These are phyloP conservation scores for Baorangia bicolor DNA, from an alignment of 768 basidiomycete genomes.

Conservation along the genomic window DNA sequence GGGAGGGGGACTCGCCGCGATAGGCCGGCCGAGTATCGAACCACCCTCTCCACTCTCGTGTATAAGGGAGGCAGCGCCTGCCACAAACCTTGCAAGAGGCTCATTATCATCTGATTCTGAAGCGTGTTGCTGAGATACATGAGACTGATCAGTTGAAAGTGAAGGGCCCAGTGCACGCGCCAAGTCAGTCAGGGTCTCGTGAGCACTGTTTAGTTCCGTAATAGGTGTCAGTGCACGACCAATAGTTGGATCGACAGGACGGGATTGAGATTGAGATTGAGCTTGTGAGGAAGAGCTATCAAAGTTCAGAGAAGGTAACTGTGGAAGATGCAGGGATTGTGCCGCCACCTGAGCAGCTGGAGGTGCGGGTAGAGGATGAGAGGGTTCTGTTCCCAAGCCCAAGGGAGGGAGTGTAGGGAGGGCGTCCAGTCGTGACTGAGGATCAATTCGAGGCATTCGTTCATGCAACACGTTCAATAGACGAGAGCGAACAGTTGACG, in stretches of 20 bases:
- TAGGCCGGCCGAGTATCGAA: conserved; percentile 15
- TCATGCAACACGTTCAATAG: conserved; percentile 62
- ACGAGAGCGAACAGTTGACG: conserved; percentile 62
- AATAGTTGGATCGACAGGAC: conserved; percentile 19
- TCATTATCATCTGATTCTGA: conserved; percentile 30
- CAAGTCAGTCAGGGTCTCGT: conserved; percentile 28
- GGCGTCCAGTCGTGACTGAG: conserved; percentile 6
- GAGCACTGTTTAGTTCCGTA: conserved; percentile 47
- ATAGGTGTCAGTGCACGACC: conserved; percentile 59
- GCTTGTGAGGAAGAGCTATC: conserved; percentile 24
- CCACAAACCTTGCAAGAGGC: conserved; percentile 17
- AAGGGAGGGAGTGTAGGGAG: conserved; percentile 22
- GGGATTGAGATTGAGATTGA: conserved; percentile 11
- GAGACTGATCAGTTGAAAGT: conserved; percentile 17
- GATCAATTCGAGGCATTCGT: conserved; percentile 52
- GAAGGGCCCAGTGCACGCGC: conserved; percentile 14
- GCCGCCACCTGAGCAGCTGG: conserved; percentile 9
- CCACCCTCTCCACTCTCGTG: conserved; percentile 16
- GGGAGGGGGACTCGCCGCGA: conserved; percentile 30
- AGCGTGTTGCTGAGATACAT: conserved; percentile 6
- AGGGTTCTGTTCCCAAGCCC: conserved; percentile 11
- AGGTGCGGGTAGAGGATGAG: conserved; percentile 25
- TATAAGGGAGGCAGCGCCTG: conserved; percentile 19
- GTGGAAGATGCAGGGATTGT: conserved; percentile 32
- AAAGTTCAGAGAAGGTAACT: conserved; percentile 63